Conservation (phyloP, 768 basidiomycete genomes). For the Boletus insuetus region DNA sequence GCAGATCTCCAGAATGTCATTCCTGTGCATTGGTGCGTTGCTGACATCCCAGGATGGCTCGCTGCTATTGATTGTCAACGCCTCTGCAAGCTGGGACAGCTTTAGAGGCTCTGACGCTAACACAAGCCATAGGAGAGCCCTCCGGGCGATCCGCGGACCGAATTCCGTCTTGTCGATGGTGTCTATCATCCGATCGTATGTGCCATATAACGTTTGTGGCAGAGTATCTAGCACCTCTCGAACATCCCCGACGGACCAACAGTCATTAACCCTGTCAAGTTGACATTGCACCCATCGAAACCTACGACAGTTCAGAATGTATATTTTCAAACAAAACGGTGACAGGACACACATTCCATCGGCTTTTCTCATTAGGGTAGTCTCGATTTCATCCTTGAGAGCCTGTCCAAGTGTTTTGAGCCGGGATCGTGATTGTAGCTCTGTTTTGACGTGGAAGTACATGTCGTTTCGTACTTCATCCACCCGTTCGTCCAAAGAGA, state of each 20-base stretch:
- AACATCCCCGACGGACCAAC: neutral
- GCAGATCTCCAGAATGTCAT: too few species aligned
- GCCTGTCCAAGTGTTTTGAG: neutral
- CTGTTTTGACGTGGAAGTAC: too few species aligned
- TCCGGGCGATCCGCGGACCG: too few species aligned
- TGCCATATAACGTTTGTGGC: neutral
- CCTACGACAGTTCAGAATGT: neutral
- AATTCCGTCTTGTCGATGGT: neutral
- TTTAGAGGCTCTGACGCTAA: too few species aligned
- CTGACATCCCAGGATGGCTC: too few species aligned
- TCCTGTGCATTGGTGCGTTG: too few species aligned
- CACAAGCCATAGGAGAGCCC: too few species aligned
- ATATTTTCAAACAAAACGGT: neutral
- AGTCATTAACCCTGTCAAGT: neutral
- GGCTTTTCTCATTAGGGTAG: neutral
- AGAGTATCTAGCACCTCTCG: neutral
- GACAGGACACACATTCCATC: neutral
- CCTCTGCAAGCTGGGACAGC: too few species aligned
- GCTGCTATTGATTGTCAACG: too few species aligned
- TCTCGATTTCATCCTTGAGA: neutral
- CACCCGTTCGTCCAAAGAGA: neutral
- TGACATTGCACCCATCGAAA: neutral
- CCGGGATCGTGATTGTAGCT: neutral
- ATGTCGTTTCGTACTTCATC: too few species aligned
- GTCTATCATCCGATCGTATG: conserved; percentile 2